Conservation (phyloP, 176 grass and related monocot species). For the Paspalum notatum region DNA sequence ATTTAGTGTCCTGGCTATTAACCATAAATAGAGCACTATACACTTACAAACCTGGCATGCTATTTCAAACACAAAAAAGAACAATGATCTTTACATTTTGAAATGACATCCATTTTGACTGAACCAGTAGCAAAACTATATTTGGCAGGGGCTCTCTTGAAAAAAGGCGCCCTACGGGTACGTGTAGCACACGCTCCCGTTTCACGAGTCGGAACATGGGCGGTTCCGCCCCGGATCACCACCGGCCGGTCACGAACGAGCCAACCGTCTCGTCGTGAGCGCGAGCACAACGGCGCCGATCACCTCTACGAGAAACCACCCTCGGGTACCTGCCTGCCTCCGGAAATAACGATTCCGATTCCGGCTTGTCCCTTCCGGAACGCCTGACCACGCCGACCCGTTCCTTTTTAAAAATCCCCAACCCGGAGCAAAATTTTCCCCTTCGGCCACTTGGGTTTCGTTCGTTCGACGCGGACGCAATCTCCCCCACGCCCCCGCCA, state of each 20-base stretch:
- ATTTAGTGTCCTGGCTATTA: no score
- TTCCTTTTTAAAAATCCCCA: conserved; percentile 28
- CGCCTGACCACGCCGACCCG: not conserved
- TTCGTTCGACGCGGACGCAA: conserved; percentile 43
- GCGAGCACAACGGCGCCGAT: conserved; percentile 43
- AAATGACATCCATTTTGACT: no score
- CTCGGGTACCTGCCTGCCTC: not conserved
- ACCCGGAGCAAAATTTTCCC: conserved; percentile 18
- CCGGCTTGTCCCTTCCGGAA: not conserved
- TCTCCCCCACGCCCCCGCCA: conserved; percentile 2
- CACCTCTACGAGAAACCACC: conserved; percentile 24
- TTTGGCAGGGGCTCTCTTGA: not conserved
- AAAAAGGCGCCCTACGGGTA: not conserved
- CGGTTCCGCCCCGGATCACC: not conserved
- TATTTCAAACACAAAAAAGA: no score
- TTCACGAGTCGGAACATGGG: not conserved
- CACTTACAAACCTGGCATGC: no score
- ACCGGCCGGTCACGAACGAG: not conserved
- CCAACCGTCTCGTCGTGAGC: conserved; percentile 23
- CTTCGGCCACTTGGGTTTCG: conserved; percentile 32
- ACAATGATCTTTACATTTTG: no score
- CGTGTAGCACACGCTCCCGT: conserved; percentile 41
- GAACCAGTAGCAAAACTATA: no score
- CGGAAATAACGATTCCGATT: conserved; percentile 17
- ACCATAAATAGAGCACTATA: no score